Base-by-base conservation (phyloP, 2,329 filamentous ascomycete species). In the Penicillium italicum region DNA sequence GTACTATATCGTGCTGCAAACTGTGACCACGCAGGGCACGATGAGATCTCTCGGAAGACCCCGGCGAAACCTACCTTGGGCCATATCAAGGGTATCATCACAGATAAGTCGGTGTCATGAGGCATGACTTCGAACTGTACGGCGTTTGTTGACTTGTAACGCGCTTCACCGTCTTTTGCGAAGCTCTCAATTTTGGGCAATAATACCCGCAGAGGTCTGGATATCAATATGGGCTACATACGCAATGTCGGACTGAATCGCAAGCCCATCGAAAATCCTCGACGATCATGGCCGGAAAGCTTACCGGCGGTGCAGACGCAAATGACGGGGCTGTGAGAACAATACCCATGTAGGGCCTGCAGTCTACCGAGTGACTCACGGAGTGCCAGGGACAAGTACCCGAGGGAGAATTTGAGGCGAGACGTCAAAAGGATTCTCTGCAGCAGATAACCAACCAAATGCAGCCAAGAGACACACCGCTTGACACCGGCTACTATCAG, bases 401-500 rank as follows among this genome's bases (percentile, higher is more conserved):
- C 18, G 33, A 40, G 40, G 34, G 14, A 44, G 28, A 34, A 42
- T 34, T 45, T 9, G 18, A 55, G 33, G 34, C 30, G 12, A 33
- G 26, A 45, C n/a, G 34, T 51, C 53, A 55, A 45, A 45, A 45
- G 53, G 26, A 24, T 46, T 41, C 12, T 45, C 22, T 43, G 55
- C 50, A 57, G 46, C 37, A 47, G 30, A 43, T 37, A 45, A 54
- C 37, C 30, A 48, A 40, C 22, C 18, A 36, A 36, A 50, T 63
- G 62, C 63, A 64, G 60, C 63, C 63, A 64, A 65, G 63, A 58
- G 48, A 31, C 53, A 64, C 63, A 64, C 63, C 63, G 63, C 62
- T 58, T 42, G 34, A 42, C 33, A 55, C 51, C 56, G 52, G 45
- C 22, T 38, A 38, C 16, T 51, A 33, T 30, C 37, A 49, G 30